These are phyloP conservation scores for Epichloe bromicola DNA, from an alignment of 2,329 filamentous ascomycete species.

Conservation along the genomic window DNA sequence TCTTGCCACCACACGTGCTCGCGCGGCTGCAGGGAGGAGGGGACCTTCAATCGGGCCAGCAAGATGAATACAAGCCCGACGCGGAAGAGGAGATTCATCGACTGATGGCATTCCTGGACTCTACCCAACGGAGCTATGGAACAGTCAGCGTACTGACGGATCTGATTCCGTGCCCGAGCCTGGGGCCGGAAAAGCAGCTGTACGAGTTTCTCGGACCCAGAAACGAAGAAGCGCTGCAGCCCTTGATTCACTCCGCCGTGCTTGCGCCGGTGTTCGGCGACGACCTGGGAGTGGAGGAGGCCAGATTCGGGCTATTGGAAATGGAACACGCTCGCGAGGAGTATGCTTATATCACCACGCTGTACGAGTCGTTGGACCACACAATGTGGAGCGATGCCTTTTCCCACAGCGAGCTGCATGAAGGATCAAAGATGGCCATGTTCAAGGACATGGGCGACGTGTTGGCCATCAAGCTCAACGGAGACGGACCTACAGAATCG, in stretches of 20 bases:
- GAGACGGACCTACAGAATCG: conserved; percentile 26
- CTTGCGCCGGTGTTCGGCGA: conserved; percentile 18
- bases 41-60: conserved; percentile 18
- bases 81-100: conserved; percentile 45
- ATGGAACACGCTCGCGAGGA: conserved; percentile 24
- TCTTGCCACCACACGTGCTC: conserved; percentile 27
- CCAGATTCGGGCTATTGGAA: conserved; percentile 29
- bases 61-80: conserved; percentile 18
- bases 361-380: conserved; percentile 36
- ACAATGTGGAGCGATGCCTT: conserved; percentile 34
- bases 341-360: conserved; percentile 25
- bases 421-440: conserved; percentile 27
- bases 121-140: conserved; percentile 46
- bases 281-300: conserved; percentile 20
- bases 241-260: conserved; percentile 21
- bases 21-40: conserved; percentile 18
- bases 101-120: conserved; percentile 49
- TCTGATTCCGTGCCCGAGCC: conserved; percentile 19
- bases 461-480: conserved; percentile 32
- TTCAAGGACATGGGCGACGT: conserved; percentile 37
- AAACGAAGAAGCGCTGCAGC: conserved; percentile 13
- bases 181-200: conserved; percentile 28
- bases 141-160: conserved; percentile 35
- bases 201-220: conserved; percentile 28
- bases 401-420: conserved; percentile 20